Percentiles rank a stretch among this genome's conserved stretches.
These are phyloP conservation scores for Zoysia pacifica DNA, from an alignment of 176 grass and related monocot species.

Conservation along the genomic window DNA sequence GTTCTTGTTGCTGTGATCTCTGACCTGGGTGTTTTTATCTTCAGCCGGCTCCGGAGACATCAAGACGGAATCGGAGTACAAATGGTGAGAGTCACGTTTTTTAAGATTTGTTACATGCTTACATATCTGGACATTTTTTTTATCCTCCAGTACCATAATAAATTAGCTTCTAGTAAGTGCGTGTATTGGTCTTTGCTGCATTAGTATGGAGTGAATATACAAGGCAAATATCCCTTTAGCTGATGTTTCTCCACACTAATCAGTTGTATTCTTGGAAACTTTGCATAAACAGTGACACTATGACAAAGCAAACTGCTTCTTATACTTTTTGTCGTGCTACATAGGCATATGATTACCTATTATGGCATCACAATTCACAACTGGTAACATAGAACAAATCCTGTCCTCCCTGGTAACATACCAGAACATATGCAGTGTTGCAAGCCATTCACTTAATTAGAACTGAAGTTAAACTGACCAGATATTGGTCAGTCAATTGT, in stretches of 20 bases:
- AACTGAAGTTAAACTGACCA: neutral
- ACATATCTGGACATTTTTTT: neutral
- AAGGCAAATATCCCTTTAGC: neutral
- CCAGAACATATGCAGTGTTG: neutral
- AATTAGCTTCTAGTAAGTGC: neutral
- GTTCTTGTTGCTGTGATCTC: neutral
- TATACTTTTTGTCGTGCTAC: neutral
- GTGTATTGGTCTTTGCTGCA: neutral
- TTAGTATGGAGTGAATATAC: neutral
- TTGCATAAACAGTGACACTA: neutral
- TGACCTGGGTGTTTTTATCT: neutral
- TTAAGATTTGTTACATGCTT: neutral
- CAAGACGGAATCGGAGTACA: slow-evolving; percentile 63
- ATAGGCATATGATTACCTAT: neutral
- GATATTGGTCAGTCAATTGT: neutral
- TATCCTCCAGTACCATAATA: neutral
- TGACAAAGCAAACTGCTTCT: neutral
- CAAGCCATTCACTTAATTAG: neutral
- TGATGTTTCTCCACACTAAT: neutral
- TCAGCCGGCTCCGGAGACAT: slow-evolving; percentile 56
- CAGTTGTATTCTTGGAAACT: neutral
- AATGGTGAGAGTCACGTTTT: slow-evolving; percentile 40
- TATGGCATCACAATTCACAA: neutral
- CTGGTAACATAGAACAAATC: neutral
- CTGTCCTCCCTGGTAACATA: too few species aligned